These are phyloP conservation scores for Smithsoniella earleae DNA, from an alignment of 163 green algal species.

Conservation along the genomic window DNA sequence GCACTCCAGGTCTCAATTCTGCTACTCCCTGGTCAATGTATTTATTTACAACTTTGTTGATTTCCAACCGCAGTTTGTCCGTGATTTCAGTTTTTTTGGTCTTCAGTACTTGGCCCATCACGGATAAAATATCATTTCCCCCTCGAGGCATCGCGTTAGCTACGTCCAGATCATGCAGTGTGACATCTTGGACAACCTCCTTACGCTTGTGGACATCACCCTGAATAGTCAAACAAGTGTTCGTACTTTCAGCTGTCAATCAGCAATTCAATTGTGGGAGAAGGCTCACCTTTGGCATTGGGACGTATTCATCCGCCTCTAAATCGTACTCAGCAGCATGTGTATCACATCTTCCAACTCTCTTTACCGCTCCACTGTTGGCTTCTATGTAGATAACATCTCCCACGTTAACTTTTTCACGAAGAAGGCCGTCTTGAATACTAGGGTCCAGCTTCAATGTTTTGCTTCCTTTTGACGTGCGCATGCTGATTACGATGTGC, in stretches of 20 bases:
- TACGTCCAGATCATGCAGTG: constrained; percentile 92
- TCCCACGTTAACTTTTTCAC: constrained; percentile 73
- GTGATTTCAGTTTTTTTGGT: constrained; percentile 99
- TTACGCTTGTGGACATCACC: constrained; percentile 98
- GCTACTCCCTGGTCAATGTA: constrained; percentile 96
- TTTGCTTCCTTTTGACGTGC: constrained; percentile 91
- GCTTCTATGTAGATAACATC: constrained; percentile 99
- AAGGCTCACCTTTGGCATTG: constrained; percentile 78
- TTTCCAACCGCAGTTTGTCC: constrained; percentile 93
- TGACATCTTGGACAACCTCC: constrained; percentile 97
- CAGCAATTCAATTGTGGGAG: not conserved
- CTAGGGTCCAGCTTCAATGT: constrained; percentile 96
- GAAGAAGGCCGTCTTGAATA: constrained; percentile 90
- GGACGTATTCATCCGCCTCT: constrained; percentile 98
- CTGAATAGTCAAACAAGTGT: constrained; percentile 38
- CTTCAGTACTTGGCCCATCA: constrained; percentile 91
- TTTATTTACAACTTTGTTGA: constrained; percentile 96
- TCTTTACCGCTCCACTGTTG: constrained; percentile 88
- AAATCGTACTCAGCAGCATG: constrained; percentile 97
- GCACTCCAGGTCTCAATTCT: constrained; percentile 90
- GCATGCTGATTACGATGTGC: constrained; percentile 91
- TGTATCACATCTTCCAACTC: constrained; percentile 89
- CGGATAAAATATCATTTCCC: constrained; percentile 78
- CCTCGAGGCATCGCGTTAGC: constrained; percentile 85
- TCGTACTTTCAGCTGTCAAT: too few species aligned